Base-by-base conservation (phyloP, 306 rosid genomes). In the Leucaena leucocephala region DNA sequence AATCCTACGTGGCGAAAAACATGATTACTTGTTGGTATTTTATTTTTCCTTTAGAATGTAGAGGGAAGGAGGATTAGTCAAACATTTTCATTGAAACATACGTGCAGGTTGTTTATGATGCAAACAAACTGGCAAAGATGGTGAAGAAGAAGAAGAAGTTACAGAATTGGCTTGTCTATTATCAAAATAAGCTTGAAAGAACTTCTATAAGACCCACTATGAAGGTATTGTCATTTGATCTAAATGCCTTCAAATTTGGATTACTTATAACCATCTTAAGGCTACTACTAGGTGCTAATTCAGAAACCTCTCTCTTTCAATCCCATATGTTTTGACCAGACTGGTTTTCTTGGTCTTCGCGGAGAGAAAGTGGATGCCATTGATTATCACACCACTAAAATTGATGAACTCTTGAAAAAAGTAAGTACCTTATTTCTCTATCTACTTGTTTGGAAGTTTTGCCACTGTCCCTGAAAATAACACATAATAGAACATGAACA, bases 81-180 rank as follows among this genome's bases (percentile, higher is more conserved):
- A 65, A 6, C 70, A 64, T 66, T 48, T 49, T 76, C 9, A 48
- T 72, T 79, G 77, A 68, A 54, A 43, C 77, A 42, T 83, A 72
- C 67, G 43, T 84, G 80, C 91, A 95, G 98, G 95, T 87, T 74
- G 98, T 91, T 48, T 85, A 84, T 57, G 65, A 95, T 78, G 98
- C 97, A 81, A 95, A 92, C 86, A 82, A 40, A 78, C 94, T 95
- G 13, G 91, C 87, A 7, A 89, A 86, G 78, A 71, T 92, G 83
- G 96, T 95, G 58, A 83, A 88, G 76, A 88, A 95, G 90, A 95
- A 88, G 94, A 95, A 87, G 72, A 95, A 90, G 62, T 13, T 89
- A 80, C 89, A 78, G 83, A 95, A 95, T 82, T 95, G 98, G 97
- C 94, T 88, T 22, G 90, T 88, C 81, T 95, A 88, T 82, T 91